A percentile compares a stretch with the other conserved stretches of the same genome.
Evolutionary conservation across 495 filamentous ascomycete genomes (phyloP).

Genomic region (Aspergillus saccharolyticus): DNA sequence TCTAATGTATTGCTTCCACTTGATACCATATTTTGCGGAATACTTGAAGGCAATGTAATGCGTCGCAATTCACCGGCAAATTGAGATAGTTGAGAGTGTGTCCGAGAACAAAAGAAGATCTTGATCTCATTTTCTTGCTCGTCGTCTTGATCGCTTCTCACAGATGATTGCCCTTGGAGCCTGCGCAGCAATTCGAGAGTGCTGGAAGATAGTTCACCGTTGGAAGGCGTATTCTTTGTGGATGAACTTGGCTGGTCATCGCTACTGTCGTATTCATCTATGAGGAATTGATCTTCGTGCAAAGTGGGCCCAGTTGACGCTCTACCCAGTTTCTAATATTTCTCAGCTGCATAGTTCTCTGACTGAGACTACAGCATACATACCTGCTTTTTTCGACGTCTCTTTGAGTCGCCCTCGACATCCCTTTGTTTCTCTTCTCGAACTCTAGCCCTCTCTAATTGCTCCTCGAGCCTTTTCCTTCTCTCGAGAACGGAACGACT

Average conservation of each 20-base stretch:
- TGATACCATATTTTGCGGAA: conserved; percentile 30
- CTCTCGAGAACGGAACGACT: conserved; percentile 58
- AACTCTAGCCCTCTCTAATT: conserved; percentile 60
- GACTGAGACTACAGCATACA: background rate
- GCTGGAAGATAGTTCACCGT: conserved; percentile 37
- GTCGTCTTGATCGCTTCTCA: conserved; percentile 41
- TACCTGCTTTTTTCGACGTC: conserved; percentile 49
- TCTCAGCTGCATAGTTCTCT: background rate
- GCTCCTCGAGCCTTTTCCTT: conserved; percentile 65
- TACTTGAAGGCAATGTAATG: conserved; percentile 66
- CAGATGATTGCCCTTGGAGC: conserved; percentile 29
- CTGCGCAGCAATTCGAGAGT: conserved; percentile 39
- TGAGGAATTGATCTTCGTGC: conserved; percentile 65
- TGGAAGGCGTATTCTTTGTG: conserved; percentile 15
- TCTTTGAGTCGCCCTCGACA: conserved; percentile 39
- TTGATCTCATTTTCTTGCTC: conserved; percentile 57
- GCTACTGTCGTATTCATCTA: conserved; percentile 80
- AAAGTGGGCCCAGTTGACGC: conserved; percentile 23
- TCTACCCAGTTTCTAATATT: conserved; percentile 28
- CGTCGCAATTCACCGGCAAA: conserved; percentile 86
- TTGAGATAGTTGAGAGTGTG: conserved; percentile 90
- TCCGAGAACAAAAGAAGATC: conserved; percentile 92
- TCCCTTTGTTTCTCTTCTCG: conserved; percentile 62
- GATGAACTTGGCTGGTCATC: conserved; percentile 33
- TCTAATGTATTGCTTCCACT: conserved; percentile 31